phyloP scores from a whole-genome alignment of 2,329 filamentous ascomycete species.

The Arthrobotrys conoides region DNA sequence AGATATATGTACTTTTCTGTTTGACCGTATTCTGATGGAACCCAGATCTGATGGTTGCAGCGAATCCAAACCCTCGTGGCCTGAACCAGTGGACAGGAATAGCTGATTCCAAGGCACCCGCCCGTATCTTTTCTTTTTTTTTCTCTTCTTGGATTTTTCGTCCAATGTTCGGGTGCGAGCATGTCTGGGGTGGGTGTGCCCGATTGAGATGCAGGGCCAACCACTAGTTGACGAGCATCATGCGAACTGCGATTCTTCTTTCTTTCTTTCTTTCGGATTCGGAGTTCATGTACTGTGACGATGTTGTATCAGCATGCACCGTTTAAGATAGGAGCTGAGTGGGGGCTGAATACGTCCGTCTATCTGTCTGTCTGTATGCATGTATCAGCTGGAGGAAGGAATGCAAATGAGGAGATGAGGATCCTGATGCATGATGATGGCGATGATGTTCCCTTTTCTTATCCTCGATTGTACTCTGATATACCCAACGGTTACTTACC shows the following conservation, averaged over 20 bases:
- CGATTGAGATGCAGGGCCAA: conserved; percentile 10
- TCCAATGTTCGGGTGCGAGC: conserved; percentile 10
- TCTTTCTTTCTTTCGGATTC: too few relatives aligned
- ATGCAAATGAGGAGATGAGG: not conserved
- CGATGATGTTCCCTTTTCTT: too few relatives aligned
- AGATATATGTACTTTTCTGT: not conserved
- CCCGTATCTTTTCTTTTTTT: not conserved
- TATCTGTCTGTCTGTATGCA: not conserved
- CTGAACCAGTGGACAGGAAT: conserved; percentile 59
- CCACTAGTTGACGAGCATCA: not conserved
- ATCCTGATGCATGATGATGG: not conserved
- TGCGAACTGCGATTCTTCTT: conserved; percentile 2
- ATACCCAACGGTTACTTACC: too few relatives aligned
- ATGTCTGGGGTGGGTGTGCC: not conserved
- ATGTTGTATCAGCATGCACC: not conserved
- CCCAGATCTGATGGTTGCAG: not conserved
- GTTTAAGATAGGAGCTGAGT: not conserved
- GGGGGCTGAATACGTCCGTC: too few relatives aligned
- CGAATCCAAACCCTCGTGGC: conserved; percentile 38
- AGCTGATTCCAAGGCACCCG: conserved; percentile 32
- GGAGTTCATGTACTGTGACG: not conserved
- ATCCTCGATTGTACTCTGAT: too few relatives aligned
- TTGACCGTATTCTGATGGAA: not conserved
- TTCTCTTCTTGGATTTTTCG: not conserved
- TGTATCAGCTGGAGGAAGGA: not conserved